These are phyloP conservation scores for Nakazawaea laoshanensis DNA, from an alignment of 805 yeast genomes.

Conservation along the genomic window DNA sequence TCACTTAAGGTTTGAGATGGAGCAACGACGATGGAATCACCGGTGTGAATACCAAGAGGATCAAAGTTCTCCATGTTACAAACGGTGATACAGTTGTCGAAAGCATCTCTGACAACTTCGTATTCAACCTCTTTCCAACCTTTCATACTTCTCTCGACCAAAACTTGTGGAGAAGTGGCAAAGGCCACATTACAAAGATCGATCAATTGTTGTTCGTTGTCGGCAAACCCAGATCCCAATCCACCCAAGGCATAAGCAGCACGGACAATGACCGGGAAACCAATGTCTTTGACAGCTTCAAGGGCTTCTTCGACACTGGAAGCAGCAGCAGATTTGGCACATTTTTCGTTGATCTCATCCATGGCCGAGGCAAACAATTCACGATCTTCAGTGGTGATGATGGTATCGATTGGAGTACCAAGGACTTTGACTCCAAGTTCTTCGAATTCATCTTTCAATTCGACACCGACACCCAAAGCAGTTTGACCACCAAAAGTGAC, in stretches of 20 bases:
- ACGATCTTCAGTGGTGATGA: slow-evolving; percentile 97
- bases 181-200: slow-evolving; percentile 86
- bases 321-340: slow-evolving; percentile 91
- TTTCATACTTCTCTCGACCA: slow-evolving; percentile 94
- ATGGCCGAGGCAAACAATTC: slow-evolving; percentile 91
- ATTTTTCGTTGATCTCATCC: slow-evolving; percentile 92
- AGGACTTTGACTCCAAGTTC: slow-evolving; percentile 86
- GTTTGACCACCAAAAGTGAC: slow-evolving; percentile 99
- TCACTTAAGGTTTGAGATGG: slow-evolving; percentile 97
- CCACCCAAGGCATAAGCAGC: slow-evolving; percentile 98
- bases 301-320: slow-evolving; percentile 73
- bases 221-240: slow-evolving; percentile 95
- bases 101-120: slow-evolving; percentile 97
- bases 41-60: slow-evolving; percentile 97
- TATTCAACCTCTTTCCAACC: slow-evolving; percentile 99
- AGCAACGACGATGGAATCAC: slow-evolving; percentile 98
- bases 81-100: slow-evolving; percentile 96
- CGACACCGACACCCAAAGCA: slow-evolving; percentile 92
- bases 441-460: slow-evolving; percentile 91
- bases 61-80: slow-evolving; percentile 99
- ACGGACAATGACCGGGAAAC: slow-evolving; percentile 93
- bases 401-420: slow-evolving; percentile 94
- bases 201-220: slow-evolving; percentile 72
- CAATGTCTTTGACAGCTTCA: slow-evolving; percentile 75
- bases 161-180: slow-evolving; percentile 92